Evolutionary conservation across 1,139 yeast genomes (phyloP).

Genomic region (Candida tropicalis): DNA sequence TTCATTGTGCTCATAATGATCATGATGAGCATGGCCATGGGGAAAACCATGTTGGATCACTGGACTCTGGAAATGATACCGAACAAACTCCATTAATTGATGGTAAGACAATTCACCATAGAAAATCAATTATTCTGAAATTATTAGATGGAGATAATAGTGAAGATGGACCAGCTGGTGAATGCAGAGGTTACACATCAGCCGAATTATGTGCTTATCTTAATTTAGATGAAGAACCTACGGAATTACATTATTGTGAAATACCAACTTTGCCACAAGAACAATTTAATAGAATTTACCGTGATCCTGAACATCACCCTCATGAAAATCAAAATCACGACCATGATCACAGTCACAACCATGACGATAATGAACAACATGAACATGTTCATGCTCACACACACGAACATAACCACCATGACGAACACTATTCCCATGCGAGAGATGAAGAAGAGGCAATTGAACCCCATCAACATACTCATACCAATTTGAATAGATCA

Average conservation of each 20-base stretch:
- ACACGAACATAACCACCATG: conserved; percentile 5
- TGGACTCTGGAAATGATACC: conserved; percentile 23
- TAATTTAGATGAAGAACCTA: conserved; percentile 8
- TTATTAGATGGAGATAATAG: conserved; percentile 17
- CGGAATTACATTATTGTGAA: conserved; percentile 41
- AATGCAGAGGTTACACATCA: conserved; percentile 57
- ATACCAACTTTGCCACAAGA: conserved; percentile 24
- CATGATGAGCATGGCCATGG: conserved; percentile 17
- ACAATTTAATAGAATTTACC: not conserved
- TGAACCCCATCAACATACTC: too few species aligned
- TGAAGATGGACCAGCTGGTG: conserved; percentile 40
- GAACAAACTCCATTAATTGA: conserved; percentile 31
- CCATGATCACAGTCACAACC: not conserved
- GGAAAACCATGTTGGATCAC: conserved; percentile 17
- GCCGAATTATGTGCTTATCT: conserved; percentile 38
- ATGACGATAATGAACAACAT: conserved; percentile 2
- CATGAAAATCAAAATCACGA: not conserved
- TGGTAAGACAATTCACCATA: conserved; percentile 13
- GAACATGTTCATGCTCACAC: conserved; percentile 14
- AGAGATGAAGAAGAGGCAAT: too few species aligned
- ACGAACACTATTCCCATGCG: too few species aligned
- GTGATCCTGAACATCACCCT: conserved; percentile 5
- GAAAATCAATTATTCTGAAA: conserved; percentile 31
- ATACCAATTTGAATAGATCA: not conserved
- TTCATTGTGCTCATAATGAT: conserved; percentile 72